Conservation (phyloP, 2,329 filamentous ascomycete genomes). For the Parastagonospora nodorum region DNA sequence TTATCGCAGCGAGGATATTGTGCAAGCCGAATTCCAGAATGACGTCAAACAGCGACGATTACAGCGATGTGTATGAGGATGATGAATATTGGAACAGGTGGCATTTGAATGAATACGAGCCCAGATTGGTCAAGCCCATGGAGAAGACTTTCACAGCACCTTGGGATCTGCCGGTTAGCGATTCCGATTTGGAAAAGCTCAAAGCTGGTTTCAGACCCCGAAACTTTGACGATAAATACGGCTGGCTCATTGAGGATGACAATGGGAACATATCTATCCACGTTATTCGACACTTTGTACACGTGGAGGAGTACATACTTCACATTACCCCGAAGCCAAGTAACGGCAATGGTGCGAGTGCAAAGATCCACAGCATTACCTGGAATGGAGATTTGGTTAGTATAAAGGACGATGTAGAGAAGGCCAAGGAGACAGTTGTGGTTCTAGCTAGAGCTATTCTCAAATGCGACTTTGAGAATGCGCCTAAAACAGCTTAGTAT, state of each 20-base stretch:
- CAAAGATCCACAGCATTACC: constrained; percentile 10
- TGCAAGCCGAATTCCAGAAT: constrained; percentile 7
- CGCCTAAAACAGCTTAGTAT: constrained; percentile 2
- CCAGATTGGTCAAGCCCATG: constrained; percentile 5
- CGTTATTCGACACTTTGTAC: constrained; percentile 7
- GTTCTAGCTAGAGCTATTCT: constrained; percentile 5
- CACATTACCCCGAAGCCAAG: constrained; percentile 9
- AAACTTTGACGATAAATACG: constrained; percentile 10
- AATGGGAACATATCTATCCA: constrained; percentile 12
- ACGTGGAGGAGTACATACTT: constrained; percentile 8
- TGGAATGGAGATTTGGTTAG: constrained; percentile 6
- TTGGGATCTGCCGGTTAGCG: constrained; percentile 8
- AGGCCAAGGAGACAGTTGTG: constrained; percentile 7
- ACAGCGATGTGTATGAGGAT: constrained; percentile 5
- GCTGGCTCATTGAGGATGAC: constrained; percentile 8
- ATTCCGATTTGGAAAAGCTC: constrained; percentile 10
- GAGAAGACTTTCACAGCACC: constrained; percentile 11
- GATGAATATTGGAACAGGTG: constrained; percentile 2
- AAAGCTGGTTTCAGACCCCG: constrained; percentile 9
- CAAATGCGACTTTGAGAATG: constrained; percentile 8
- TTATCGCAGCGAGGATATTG: constrained; percentile 6
- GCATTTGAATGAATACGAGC: constrained; percentile 2
- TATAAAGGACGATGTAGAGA: constrained; percentile 7
- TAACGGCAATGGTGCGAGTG: constrained; percentile 7
- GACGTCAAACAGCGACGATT: constrained; percentile 3